Evolutionary conservation across 495 filamentous ascomycete species (phyloP).

Genomic region (Letharia columbiana): DNA sequence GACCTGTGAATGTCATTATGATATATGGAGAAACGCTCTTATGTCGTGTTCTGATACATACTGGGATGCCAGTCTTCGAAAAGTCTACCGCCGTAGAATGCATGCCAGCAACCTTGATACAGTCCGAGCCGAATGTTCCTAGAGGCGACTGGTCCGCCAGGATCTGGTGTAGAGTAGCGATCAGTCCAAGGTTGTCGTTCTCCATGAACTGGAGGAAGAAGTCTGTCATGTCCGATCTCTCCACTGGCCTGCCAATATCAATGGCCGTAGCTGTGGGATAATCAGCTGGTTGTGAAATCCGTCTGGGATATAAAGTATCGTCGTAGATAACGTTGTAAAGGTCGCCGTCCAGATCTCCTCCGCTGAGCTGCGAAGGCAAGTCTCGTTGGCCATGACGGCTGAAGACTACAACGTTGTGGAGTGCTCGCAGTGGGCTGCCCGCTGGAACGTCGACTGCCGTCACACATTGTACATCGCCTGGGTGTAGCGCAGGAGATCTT

Average conservation of each 20-base stretch:
- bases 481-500: constrained; percentile 65
- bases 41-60: constrained; percentile 29
- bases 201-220: constrained; percentile 80
- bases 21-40: background rate
- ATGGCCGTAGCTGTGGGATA: constrained; percentile 50
- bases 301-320: constrained; percentile 31
- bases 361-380: constrained; percentile 65
- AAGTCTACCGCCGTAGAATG: constrained; percentile 77
- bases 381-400: constrained; percentile 59
- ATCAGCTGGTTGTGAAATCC: constrained; percentile 49
- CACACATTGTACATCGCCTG: constrained; percentile 67
- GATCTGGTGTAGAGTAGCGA: constrained; percentile 58
- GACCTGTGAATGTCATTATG: constrained; percentile 28
- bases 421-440: constrained; percentile 47
- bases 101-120: constrained; percentile 55
- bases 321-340: constrained; percentile 68
- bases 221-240: constrained; percentile 53
- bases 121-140: constrained; percentile 51
- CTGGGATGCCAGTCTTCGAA: constrained; percentile 67
- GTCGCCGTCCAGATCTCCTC: constrained; percentile 70
- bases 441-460: constrained; percentile 45
- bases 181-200: constrained; percentile 61
- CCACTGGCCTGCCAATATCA: constrained; percentile 48
- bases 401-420: constrained; percentile 72
- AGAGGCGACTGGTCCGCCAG: constrained; percentile 50